These are phyloP conservation scores for Populus euphratica DNA, from an alignment of 345 rosid species.

Conservation along the genomic window DNA sequence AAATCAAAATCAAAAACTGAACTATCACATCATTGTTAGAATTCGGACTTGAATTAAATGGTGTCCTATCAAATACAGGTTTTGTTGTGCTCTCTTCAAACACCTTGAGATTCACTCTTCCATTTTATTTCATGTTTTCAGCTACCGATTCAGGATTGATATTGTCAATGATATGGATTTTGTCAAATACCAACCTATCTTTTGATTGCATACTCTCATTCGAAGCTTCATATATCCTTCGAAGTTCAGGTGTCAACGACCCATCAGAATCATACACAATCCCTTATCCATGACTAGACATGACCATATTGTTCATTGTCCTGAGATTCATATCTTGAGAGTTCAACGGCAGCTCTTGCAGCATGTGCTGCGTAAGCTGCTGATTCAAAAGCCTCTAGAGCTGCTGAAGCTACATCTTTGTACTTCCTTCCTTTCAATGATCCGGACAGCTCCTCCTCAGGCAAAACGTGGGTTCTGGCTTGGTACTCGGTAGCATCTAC, in stretches of 20 bases:
- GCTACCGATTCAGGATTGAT: conserved; percentile 7
- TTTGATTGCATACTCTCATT: not conserved
- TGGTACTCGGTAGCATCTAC: conserved; percentile 15
- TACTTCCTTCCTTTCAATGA: conserved; percentile 42
- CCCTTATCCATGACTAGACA: conserved; percentile 5
- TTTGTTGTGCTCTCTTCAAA: conserved; percentile 27
- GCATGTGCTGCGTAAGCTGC: conserved; percentile 88
- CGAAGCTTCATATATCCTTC: not conserved
- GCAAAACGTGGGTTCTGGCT: not conserved
- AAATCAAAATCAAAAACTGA: too few species aligned
- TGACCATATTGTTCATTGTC: conserved; percentile 35
- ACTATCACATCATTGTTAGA: conserved; percentile 20
- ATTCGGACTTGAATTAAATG: conserved; percentile 37
- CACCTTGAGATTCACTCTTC: conserved; percentile 17
- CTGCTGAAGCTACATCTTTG: conserved; percentile 89
- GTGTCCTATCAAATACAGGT: conserved; percentile 10
- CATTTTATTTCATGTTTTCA: conserved; percentile 7
- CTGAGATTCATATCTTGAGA: conserved; percentile 52
- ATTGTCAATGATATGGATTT: conserved; percentile 8
- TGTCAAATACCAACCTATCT: not conserved
- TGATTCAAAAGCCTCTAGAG: conserved; percentile 84
- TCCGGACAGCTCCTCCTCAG: conserved; percentile 33
- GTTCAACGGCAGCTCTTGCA: conserved; percentile 92
- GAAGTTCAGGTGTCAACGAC: conserved; percentile 3
- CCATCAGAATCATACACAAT: conserved; percentile 1